Evolutionary conservation across 495 filamentous ascomycete genomes (phyloP), one percentile per base, ranked within the genome.

Genomic region (Podospora australis): DNA sequence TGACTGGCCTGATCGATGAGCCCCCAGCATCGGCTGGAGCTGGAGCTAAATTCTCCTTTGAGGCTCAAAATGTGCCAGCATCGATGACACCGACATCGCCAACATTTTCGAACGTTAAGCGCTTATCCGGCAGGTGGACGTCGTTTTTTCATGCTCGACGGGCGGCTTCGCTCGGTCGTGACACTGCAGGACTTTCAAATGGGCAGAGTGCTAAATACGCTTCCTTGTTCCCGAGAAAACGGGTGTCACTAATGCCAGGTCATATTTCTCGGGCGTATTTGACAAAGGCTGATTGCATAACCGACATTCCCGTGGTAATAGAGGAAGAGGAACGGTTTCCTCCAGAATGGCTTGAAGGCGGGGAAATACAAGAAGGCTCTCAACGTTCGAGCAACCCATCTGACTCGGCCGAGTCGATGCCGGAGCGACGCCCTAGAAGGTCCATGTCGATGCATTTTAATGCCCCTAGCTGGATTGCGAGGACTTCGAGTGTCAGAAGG

Each of bases 381-480:
- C 55, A 55, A 20, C 39, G 42, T 10, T 17, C 54, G 2, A 53
- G 51, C 58, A 44, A 56, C n/a, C 46, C 35, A 2, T 25, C 53
- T 19, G 34, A 49, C 13, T 58, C 60, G 19, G 32, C 50, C 34
- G 56, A 60, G 8, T 46, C 53, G 23, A 54, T 67, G 8, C 64
- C 68, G 4, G 70, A 71, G 13, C 69, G 67, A 46, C 65, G 55
- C 34, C 64, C 73, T 14, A 62, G 69, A 35, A 66, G 66, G 28
- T 75, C 77, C 45, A 62, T 77, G 24, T 79, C 77, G 29, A 72
- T 75, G 69, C 73, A 77, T 50, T 77, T 78, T 48, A 69, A 64
- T 51, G 69, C 72, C 6, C 61, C 61, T 34, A 71, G 57, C 25
- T 78, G 74, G 76, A 70, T 77, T 41, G 51, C 72, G 9, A 70